phyloP scores from a whole-genome alignment of 139 green algal species.

The Chlorella sp. region DNA sequence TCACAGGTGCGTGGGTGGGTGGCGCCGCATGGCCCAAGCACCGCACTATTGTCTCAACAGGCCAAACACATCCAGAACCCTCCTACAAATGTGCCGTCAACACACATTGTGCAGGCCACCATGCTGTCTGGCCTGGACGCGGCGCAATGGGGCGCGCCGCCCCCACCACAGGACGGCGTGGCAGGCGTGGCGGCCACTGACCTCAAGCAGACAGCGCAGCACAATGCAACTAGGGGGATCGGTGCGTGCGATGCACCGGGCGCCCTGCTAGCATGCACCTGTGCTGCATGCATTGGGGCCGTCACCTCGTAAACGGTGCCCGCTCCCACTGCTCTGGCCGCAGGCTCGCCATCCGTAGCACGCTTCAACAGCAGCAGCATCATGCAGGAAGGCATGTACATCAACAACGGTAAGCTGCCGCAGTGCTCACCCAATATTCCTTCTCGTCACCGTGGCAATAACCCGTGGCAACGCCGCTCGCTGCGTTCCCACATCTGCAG shows the following conservation, averaged over 20 bases:
- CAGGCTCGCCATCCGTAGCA: neutral
- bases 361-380: neutral
- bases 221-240: neutral
- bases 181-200: neutral
- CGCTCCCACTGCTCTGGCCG: neutral
- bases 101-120: neutral
- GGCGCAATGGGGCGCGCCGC: neutral
- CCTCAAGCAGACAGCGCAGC: neutral
- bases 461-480: too few species aligned
- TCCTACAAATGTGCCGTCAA: neutral
- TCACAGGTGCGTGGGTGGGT: neutral
- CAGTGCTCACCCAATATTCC: too few species aligned
- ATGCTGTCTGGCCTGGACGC: neutral
- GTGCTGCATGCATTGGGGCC: neutral
- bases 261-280: neutral
- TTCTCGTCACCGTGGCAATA: too few species aligned
- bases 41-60: too few species aligned
- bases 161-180: neutral
- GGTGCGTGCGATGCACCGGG: neutral
- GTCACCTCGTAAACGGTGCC: neutral
- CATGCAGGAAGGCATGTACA: neutral
- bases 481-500: too few species aligned
- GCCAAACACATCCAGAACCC: too few species aligned
- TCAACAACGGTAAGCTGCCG: too few species aligned
- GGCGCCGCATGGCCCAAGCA: too few species aligned